phyloP scores from a whole-genome alignment of 179 eudicot genomes.

The Patellifolia procumbens region DNA sequence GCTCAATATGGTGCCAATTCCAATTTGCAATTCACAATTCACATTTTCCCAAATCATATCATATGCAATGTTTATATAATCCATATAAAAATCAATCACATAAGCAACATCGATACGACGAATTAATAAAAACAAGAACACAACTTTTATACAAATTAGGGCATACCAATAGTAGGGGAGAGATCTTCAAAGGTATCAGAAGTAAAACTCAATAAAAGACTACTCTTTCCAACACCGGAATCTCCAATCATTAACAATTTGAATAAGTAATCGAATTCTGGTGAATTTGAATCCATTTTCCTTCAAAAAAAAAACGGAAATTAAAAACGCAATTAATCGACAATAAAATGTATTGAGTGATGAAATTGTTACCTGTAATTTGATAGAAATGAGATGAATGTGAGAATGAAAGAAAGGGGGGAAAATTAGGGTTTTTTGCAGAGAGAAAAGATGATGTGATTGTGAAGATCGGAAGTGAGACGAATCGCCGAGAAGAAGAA shows the following conservation, averaged over 20 bases:
- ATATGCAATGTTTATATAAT: background rate
- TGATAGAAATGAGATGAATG: background rate
- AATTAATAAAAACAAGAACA: background rate
- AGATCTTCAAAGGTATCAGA: conserved; percentile 45
- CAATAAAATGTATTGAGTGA: background rate
- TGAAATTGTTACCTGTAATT: conserved; percentile 2
- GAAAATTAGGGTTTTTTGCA: background rate
- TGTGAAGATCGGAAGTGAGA: conserved; percentile 1
- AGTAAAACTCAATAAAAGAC: conserved; percentile 42
- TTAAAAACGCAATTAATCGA: background rate
- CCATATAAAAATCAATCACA: background rate
- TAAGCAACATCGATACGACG: too few species aligned
- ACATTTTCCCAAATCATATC: background rate
- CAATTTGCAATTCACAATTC: background rate
- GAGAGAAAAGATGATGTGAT: conserved; percentile 1
- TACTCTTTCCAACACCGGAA: conserved; percentile 45
- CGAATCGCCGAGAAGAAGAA: conserved; percentile 23
- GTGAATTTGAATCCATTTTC: conserved; percentile 37
- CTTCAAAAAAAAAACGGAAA: background rate
- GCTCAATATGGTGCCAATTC: background rate
- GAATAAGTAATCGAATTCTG: conserved; percentile 43
- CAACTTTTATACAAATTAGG: background rate
- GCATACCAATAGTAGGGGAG: conserved; percentile 40
- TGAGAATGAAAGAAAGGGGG: background rate
- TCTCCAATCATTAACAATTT: conserved; percentile 43